Evolutionary conservation across 2,329 filamentous ascomycete species (phyloP), one percentile per base, ranked within the genome.

Genomic region (Aspergillus sp.): DNA sequence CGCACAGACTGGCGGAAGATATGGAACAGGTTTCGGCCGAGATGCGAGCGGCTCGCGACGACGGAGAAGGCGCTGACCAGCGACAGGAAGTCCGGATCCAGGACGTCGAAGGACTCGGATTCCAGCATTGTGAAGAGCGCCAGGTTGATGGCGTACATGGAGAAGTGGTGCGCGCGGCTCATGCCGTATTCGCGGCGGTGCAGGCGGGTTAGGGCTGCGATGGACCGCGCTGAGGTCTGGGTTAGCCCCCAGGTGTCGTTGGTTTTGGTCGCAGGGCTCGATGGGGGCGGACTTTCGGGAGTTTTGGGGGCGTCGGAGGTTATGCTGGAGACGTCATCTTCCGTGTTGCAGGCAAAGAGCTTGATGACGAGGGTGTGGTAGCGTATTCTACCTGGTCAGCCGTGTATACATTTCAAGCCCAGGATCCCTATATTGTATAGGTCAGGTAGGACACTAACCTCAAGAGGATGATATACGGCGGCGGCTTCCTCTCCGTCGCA

Each of bases 71-170:
- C 57, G 39, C 61, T 63, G 3, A 59, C 58, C 1, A 69, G 57
- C 0, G 59, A 58, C 1, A 68, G 50, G 34, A 68, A 69, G 35
- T 68, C 63, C 3, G 48, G 43, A 36, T 68, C 65, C 0, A 65
- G 47, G 1, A 67, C 57, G 41, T 67, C 59, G 45, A 66, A 67
- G 1, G 49, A 34, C 5, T 49, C 48, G 2, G 54, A 50, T 7
- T 64, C 59, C 2, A 67, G 47, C 52, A 69, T 48, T 0, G 60
- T 58, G 39, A 68, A 69, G 0, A 69, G 48, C 2, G 65, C 65
- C 5, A 69, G 53, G 26, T 66, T 69, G 42, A 68, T 62, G 0
- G 65, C 63, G 43, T 67, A 69, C 48, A 69, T 54, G 8, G 64
- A 61, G 40, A 67, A 69, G 19, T 62, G 56, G 45, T 68, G 66